Base-by-base conservation (phyloP, 2,329 filamentous ascomycete genomes). In the Paraconiothyrium brasiliense region DNA sequence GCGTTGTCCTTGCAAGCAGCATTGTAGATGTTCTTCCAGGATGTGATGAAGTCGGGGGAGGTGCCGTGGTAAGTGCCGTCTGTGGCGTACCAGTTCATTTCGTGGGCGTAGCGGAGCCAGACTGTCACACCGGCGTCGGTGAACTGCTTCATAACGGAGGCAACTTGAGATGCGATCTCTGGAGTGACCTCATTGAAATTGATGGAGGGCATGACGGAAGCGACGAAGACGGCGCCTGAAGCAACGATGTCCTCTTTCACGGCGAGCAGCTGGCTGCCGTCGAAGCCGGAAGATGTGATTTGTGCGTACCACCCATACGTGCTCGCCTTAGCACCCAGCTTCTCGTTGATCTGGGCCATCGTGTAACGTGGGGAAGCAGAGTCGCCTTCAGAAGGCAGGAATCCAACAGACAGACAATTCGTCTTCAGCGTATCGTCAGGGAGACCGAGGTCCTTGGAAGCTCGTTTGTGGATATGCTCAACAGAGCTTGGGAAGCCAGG, bases 11-110 rank as follows among this genome's bases (percentile, higher is more conserved):
- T 57, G 62, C 64, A 67, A 27, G 62, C 62, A 13, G 61, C 61
- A n/a, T 58, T 49, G 56, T 67, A 64, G 32, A 67, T 64, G 44
- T 48, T 62, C 34, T 67, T 67, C 64, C 64, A 67, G 13, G 62
- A 58, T 7, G 59, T 60, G 16, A 61, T 20, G 56, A 67, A 67
- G 50, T 60, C 62, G 9, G 46, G 7, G 8, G 51, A 1, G 0
- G 55, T 59, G 30, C 62, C 60, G 34, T 64, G 57, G 49, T 67
- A 67, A 1, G 59, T 62, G 1, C 62, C 60, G 41, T 62, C 60
- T 2, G n/a, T 32, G 1, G 59, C 58, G 41, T 67, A 67, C 62
- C 62, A 64, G 41, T 67, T 67, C 64, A 67, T 61, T 27, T 67
- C 64, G 49, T 64, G 62, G 14, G 54, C 64, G 34, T 62, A 67